Base-by-base conservation (phyloP, 73 alveolate species). In the Effrenium voratum region DNA sequence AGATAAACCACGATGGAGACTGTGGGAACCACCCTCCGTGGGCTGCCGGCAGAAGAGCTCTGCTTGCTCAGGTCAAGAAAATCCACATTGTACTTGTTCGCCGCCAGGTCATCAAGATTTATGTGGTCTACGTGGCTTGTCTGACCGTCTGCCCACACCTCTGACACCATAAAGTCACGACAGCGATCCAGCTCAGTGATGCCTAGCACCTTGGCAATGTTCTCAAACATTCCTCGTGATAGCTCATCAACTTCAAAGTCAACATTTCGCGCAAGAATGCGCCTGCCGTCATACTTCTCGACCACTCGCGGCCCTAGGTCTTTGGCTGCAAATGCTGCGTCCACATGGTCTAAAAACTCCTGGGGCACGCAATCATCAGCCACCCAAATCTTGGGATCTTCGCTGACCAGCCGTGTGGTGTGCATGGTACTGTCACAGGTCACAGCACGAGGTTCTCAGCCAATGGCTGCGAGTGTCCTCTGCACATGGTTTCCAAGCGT, bases 101-200 rank as follows among this genome's bases (percentile, higher is more conserved):
- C 82, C 4, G 82, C 82, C 52, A 72, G 38, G n/a, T 38, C 82
- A 4, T 72, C 82, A 47, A 72, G 82, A 34, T 72, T 72, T 44
- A 72, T 72, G 82, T 72, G 82, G 32, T 72, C 82, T 19, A 72
- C 46, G 82, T 72, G 82, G 34, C 49, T 44, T 30, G 34, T 8
- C 77, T 63, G 77, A 1, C 43, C 77, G 34, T 19, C 38, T 8
- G 40, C 77, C 32, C 77, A 63, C 13, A 63, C 34, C 12, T 63
- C 77, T 24, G 77, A 63, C 19, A 63, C 77, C 77, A 63, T 63
- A 40, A 63, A 63, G 19, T 63, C 13, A 13, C 34, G 3, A 22
- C 26, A 63, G 34, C 41, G 77, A 34, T 24, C 38, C 40, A 2
- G 41, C 8, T 10, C 1, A 40, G 40, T 19, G 32, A 63, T 24